Percentiles rank a stretch among this genome's conserved stretches.
These are phyloP conservation scores for Salvia hispanica DNA, from an alignment of 257 asterid genomes.

Conservation along the genomic window DNA sequence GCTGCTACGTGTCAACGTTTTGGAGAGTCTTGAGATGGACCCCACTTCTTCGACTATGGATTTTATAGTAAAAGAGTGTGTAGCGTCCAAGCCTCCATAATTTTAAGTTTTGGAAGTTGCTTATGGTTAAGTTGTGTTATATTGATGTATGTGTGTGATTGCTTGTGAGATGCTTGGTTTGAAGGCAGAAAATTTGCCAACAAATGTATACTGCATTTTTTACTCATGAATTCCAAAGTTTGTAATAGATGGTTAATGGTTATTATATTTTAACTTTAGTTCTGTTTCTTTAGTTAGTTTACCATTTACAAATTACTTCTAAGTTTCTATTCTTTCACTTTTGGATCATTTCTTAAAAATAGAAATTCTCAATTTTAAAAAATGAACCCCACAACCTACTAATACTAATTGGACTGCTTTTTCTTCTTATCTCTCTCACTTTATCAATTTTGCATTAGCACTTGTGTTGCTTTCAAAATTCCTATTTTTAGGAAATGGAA, in stretches of 20 bases:
- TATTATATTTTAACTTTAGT: too few relatives aligned
- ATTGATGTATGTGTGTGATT: background rate
- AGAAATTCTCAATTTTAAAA: too few relatives aligned
- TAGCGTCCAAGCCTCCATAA: slow-evolving; percentile 47
- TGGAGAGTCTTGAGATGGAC: slow-evolving; percentile 51
- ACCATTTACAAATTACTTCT: too few relatives aligned
- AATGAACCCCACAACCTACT: too few relatives aligned
- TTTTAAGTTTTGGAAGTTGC: slow-evolving; percentile 30
- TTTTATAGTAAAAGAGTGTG: background rate
- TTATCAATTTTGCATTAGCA: too few relatives aligned
- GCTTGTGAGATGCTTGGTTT: slow-evolving; percentile 9
- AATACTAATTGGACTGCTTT: too few relatives aligned
- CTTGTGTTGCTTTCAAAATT: too few relatives aligned
- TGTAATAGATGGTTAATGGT: background rate
- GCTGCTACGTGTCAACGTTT: background rate
- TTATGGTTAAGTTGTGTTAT: background rate
- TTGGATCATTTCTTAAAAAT: too few relatives aligned
- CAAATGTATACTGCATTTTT: background rate
- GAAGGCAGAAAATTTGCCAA: slow-evolving; percentile 6
- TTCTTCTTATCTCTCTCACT: too few relatives aligned
- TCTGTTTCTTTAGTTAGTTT: too few relatives aligned
- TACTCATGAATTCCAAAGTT: background rate
- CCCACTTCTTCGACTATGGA: slow-evolving; percentile 28
- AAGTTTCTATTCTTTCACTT: too few relatives aligned
- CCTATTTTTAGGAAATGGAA: too few relatives aligned